These are phyloP conservation scores for Fusarium virguliforme DNA, from an alignment of 2,329 filamentous ascomycete genomes.

Conservation along the genomic window DNA sequence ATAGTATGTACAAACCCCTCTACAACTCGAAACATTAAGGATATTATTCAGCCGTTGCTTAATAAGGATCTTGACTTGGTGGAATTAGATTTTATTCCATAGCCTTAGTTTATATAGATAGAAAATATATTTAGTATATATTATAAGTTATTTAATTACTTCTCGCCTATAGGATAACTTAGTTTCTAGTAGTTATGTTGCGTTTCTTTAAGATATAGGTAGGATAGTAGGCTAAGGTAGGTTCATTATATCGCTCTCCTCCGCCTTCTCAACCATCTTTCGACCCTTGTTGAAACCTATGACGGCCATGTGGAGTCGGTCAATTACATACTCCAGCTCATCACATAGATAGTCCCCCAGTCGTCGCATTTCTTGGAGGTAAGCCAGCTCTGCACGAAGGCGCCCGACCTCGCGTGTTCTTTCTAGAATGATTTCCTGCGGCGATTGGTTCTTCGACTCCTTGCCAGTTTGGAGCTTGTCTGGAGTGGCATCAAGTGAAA, in stretches of 20 bases:
- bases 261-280: slow-evolving; percentile 4
- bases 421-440: slow-evolving; percentile 11
- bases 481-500: slow-evolving; percentile 10
- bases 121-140: too few relatives aligned
- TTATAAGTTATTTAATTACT: background rate
- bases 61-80: slow-evolving; percentile 21
- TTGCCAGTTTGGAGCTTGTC: slow-evolving; percentile 20
- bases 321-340: slow-evolving; percentile 24
- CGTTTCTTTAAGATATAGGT: too few relatives aligned
- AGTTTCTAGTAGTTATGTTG: too few relatives aligned
- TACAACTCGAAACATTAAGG: slow-evolving; percentile 8
- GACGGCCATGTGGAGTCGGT: slow-evolving; percentile 14
- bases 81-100: slow-evolving; percentile 20
- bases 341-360: slow-evolving; percentile 22
- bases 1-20: slow-evolving; percentile 17
- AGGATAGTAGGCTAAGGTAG: background rate
- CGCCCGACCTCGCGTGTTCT: slow-evolving; percentile 15
- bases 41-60: slow-evolving; percentile 5
- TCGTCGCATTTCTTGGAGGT: slow-evolving; percentile 9
- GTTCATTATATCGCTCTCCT: too few relatives aligned
- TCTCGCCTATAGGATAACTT: background rate
- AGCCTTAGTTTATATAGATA: background rate
- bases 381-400: slow-evolving; percentile 19
- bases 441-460: background rate
- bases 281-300: slow-evolving; percentile 21